Evolutionary conservation across 78 protist genomes (phyloP).

Genomic region (Dictyostelium discoideum): dicty_2.7 NC_007088.5:2944001-2944500

Average conservation of each 20-base stretch:
- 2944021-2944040: slow-evolving; percentile 16
- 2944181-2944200: slow-evolving; percentile 63
- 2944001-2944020: slow-evolving; percentile 33
- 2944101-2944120: background rate
- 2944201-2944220: slow-evolving; percentile 7
- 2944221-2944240: slow-evolving; percentile 26
- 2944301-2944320: slow-evolving; percentile 22
- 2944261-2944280: background rate
- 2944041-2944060: slow-evolving; percentile 29
- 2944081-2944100: slow-evolving; percentile 50
- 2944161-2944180: background rate
- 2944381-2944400: background rate
- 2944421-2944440: slow-evolving; percentile 44
- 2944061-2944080: slow-evolving; percentile 42
- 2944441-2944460: background rate
- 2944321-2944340: slow-evolving; percentile 56
- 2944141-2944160: background rate
- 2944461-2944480: slow-evolving; percentile 23
- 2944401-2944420: background rate
- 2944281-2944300: slow-evolving; percentile 35
- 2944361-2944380: slow-evolving; percentile 1
- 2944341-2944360: background rate
- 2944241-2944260: slow-evolving; percentile 37
- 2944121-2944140: slow-evolving; percentile 27
- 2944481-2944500: background rate